Percentiles rank a stretch among this genome's conserved stretches.
Conservation (phyloP, 805 yeast genomes). For the Pichia paraexigua region DNA sequence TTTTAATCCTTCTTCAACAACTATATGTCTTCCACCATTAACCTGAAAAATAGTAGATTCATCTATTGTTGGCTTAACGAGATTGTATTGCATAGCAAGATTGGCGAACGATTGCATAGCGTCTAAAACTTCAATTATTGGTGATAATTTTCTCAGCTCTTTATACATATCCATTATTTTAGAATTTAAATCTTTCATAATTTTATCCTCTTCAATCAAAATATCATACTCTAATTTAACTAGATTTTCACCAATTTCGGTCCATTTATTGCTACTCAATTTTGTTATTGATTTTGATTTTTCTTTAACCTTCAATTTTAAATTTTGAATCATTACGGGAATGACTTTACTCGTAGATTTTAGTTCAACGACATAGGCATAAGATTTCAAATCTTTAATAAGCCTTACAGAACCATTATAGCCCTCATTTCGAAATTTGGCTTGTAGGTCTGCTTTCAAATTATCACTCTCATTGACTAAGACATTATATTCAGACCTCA, state of each 20-base stretch:
- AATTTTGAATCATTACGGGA: conserved; percentile 11
- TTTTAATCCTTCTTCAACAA: conserved; percentile 70
- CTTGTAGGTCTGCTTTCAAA: conserved; percentile 9
- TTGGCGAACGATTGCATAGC: conserved; percentile 63
- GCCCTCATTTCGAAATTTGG: conserved; percentile 13
- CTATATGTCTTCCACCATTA: conserved; percentile 68
- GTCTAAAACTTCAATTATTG: conserved; percentile 56
- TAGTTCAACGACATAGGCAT: conserved; percentile 22
- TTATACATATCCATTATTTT: conserved; percentile 38
- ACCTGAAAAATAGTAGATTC: conserved; percentile 42
- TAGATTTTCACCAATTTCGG: conserved; percentile 40
- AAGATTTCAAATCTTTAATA: conserved; percentile 21
- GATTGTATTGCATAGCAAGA: conserved; percentile 58
- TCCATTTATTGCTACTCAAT: conserved; percentile 43
- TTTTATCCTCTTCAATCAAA: conserved; percentile 42
- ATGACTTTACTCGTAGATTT: conserved; percentile 22
- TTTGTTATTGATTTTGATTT: conserved; percentile 22
- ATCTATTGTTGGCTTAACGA: conserved; percentile 59
- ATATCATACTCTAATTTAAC: conserved; percentile 42
- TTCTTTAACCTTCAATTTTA: conserved; percentile 16
- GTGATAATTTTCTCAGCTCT: conserved; percentile 42
- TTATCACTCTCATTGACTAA: conserved; percentile 10
- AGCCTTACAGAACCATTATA: conserved; percentile 19
- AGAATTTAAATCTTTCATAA: conserved; percentile 42
- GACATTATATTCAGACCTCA: conserved; percentile 18